Evolutionary conservation across 495 filamentous ascomycete genomes (phyloP).

Genomic region (Parmelia sp.): DNA sequence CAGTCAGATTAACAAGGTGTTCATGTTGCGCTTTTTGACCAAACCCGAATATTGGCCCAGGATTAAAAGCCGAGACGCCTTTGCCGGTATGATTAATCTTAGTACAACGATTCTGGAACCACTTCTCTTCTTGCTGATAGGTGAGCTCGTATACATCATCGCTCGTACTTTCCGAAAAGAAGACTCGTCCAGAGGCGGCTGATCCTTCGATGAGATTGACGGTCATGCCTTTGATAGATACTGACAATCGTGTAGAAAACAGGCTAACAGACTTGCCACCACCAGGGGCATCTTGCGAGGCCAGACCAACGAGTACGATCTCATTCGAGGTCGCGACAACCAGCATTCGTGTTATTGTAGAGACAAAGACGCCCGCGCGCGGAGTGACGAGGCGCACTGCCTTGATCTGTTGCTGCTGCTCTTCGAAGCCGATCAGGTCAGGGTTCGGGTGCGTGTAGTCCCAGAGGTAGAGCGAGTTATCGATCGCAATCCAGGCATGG

Average conservation of each 20-base stretch:
- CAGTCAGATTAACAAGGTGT: conserved; percentile 63
- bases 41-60: conserved; percentile 42
- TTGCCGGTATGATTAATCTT: conserved; percentile 81
- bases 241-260: conserved; percentile 76
- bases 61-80: conserved; percentile 65
- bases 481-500: conserved; percentile 92
- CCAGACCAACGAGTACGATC: conserved; percentile 74
- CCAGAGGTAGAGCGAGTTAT: conserved; percentile 95
- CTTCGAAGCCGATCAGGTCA: conserved; percentile 87
- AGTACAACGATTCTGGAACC: conserved; percentile 77
- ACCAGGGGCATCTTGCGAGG: conserved; percentile 50
- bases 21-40: conserved; percentile 47
- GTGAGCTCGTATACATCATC: conserved; percentile 86
- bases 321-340: conserved; percentile 82
- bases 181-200: conserved; percentile 72
- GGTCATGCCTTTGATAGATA: conserved; percentile 62
- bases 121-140: conserved; percentile 94
- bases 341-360: conserved; percentile 73
- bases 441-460: conserved; percentile 87
- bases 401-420: conserved; percentile 81
- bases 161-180: conserved; percentile 74
- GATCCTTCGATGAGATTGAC: conserved; percentile 73
- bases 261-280: conserved; percentile 66
- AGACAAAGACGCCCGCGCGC: conserved; percentile 73
- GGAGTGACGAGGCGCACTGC: conserved; percentile 77